Evolutionary conservation across 768 basidiomycete species (phyloP).

Genomic region (Mycena leptocephala): DNA sequence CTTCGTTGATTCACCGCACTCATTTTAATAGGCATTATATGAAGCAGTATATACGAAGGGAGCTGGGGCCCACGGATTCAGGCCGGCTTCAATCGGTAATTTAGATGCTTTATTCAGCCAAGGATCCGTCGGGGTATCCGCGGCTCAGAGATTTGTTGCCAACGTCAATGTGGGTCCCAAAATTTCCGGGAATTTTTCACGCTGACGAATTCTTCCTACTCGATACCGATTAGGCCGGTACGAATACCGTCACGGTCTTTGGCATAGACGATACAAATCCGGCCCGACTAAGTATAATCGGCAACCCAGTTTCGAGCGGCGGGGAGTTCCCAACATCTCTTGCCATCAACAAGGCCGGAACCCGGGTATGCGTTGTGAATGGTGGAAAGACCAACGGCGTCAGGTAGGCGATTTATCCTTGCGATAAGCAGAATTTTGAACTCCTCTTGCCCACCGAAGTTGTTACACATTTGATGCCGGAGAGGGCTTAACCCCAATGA

Average conservation of each 20-base stretch:
- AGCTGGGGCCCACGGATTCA: constrained; percentile 39
- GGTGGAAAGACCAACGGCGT: constrained; percentile 54
- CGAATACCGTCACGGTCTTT: constrained; percentile 55
- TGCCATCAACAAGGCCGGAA: constrained; percentile 49
- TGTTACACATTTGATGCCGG: too few relatives aligned
- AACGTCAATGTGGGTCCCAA: constrained; percentile 22
- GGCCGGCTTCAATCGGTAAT: constrained; percentile 19
- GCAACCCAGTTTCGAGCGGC: constrained; percentile 52
- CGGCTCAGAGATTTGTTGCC: background rate
- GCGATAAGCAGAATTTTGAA: too few relatives aligned
- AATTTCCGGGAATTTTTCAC: too few relatives aligned
- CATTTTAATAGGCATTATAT: constrained; percentile 38
- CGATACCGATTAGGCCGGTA: too few relatives aligned
- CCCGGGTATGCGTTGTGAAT: constrained; percentile 51
- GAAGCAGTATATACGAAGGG: constrained; percentile 34
- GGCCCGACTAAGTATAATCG: constrained; percentile 47
- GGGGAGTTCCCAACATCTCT: constrained; percentile 55
- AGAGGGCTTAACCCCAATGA: too few relatives aligned
- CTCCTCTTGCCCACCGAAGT: too few relatives aligned
- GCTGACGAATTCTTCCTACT: too few relatives aligned
- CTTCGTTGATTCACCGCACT: constrained; percentile 41
- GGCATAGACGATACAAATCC: constrained; percentile 52
- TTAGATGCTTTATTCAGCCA: constrained; percentile 48
- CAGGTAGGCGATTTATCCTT: constrained; percentile 47
- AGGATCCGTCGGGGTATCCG: constrained; percentile 38